Percentiles rank a stretch among this genome's conserved stretches.
Evolutionary conservation across 495 filamentous ascomycete species (phyloP).

Genomic region (Aspergillus hancockii): DNA sequence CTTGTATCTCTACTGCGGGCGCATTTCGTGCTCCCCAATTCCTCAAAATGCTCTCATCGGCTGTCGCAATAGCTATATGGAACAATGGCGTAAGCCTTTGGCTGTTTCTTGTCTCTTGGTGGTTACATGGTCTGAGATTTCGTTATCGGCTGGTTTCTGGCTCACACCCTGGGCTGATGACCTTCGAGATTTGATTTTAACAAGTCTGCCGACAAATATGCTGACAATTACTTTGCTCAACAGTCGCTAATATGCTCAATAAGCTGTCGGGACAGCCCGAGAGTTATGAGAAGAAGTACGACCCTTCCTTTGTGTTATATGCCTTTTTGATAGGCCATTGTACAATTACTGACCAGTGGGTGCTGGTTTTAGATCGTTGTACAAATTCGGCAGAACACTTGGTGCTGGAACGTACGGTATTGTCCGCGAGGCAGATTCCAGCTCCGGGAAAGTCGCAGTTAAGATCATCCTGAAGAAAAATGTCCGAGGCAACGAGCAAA

Average conservation of each 20-base stretch:
- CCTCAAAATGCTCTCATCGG: conserved; percentile 12
- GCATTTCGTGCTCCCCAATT: conserved; percentile 4
- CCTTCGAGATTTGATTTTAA: not conserved
- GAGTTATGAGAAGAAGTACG: conserved; percentile 97
- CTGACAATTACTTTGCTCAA: conserved; percentile 31
- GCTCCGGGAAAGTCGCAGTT: conserved; percentile 85
- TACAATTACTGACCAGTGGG: conserved; percentile 15
- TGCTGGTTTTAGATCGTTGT: conserved; percentile 62
- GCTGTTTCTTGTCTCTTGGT: conserved; percentile 13
- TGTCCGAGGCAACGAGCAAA: conserved; percentile 94
- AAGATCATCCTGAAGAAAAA: conserved; percentile 99
- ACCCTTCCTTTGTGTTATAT: conserved; percentile 2
- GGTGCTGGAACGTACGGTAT: conserved; percentile 98
- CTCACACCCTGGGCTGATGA: not conserved
- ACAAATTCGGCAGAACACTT: conserved; percentile 88
- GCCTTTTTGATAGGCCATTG: not conserved
- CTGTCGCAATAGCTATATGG: conserved; percentile 12
- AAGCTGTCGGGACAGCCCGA: conserved; percentile 97
- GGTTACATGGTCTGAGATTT: conserved; percentile 19
- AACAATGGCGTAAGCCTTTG: conserved; percentile 13
- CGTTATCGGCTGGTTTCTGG: not conserved
- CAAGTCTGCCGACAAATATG: conserved; percentile 5
- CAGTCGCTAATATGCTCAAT: conserved; percentile 91
- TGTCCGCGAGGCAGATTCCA: conserved; percentile 84
- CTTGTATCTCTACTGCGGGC: conserved; percentile 11